A percentile compares a stretch with the other conserved stretches of the same genome.
These are phyloP conservation scores for Barnettozyma siamensis DNA, from an alignment of 805 yeast species.

Conservation along the genomic window DNA sequence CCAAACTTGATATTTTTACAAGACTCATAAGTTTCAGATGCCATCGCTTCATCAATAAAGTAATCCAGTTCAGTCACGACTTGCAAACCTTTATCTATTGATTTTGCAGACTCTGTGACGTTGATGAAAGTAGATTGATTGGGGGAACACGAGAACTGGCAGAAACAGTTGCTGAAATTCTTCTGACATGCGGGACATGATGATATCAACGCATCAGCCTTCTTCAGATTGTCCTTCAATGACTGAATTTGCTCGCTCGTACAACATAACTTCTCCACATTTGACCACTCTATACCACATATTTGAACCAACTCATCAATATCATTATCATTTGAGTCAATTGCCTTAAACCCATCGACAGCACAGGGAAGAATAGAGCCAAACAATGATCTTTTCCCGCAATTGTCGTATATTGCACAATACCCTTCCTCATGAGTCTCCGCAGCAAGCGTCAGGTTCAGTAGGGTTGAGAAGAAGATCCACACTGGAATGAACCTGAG, in stretches of 20 bases:
- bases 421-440: constrained; percentile 6
- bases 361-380: constrained; percentile 82
- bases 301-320: constrained; percentile 45
- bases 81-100: constrained; percentile 40
- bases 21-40: constrained; percentile 65
- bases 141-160: constrained; percentile 87
- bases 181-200: constrained; percentile 91
- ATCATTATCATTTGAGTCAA: constrained; percentile 33
- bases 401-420: constrained; percentile 37
- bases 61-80: constrained; percentile 70
- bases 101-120: constrained; percentile 48
- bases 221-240: constrained; percentile 55
- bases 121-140: constrained; percentile 71
- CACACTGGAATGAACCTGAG: neutral
- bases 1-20: constrained; percentile 87
- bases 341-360: constrained; percentile 46
- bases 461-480: neutral
- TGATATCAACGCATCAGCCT: constrained; percentile 74
- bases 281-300: constrained; percentile 69
- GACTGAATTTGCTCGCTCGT: constrained; percentile 51
- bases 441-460: neutral
- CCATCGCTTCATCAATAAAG: constrained; percentile 54
- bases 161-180: constrained; percentile 80
- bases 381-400: constrained; percentile 78
- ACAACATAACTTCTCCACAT: constrained; percentile 58